These are phyloP conservation scores for Diaporthe sp. DNA, from an alignment of 2,329 filamentous ascomycete species.

Conservation along the genomic window DNA sequence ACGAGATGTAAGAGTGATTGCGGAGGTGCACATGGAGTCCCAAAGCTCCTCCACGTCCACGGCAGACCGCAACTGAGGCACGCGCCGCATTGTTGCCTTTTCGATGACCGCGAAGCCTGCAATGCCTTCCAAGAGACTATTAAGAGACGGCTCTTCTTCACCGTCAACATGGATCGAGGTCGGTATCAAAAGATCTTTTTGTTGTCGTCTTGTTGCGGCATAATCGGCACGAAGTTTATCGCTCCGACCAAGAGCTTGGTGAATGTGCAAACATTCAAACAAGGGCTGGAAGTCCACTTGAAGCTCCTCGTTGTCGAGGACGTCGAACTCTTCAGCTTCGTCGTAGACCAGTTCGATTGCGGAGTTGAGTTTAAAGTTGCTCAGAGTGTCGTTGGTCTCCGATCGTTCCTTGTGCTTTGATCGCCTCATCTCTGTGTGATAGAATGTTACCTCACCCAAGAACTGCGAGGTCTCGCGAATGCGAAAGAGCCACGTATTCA, in stretches of 20 bases:
- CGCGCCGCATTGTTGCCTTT: constrained; percentile 89
- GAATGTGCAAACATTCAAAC: constrained; percentile 96
- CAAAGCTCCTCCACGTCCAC: constrained; percentile 98
- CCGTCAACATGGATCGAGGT: constrained; percentile 81
- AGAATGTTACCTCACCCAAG: constrained; percentile 95
- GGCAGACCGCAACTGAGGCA: constrained; percentile 83
- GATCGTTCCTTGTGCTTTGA: constrained; percentile 86
- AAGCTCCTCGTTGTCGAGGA: constrained; percentile 94
- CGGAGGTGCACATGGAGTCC: constrained; percentile 96
- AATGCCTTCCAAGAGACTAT: constrained; percentile 92
- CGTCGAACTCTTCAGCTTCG: constrained; percentile 94
- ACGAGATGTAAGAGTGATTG: constrained; percentile 85
- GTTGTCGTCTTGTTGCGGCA: constrained; percentile 87
- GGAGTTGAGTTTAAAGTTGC: constrained; percentile 92
- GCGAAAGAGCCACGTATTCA: constrained; percentile 96
- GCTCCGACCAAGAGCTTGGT: constrained; percentile 91
- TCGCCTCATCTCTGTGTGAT: constrained; percentile 91
- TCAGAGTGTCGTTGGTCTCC: constrained; percentile 80
- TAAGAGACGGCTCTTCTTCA: constrained; percentile 88
- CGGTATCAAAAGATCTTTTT: constrained; percentile 92
- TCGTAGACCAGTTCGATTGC: constrained; percentile 96
- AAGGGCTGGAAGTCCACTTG: constrained; percentile 95
- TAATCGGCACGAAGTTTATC: constrained; percentile 94
- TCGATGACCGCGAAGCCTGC: constrained; percentile 97
- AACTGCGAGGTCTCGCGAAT: constrained; percentile 98